These are phyloP conservation scores for Nicotiana sylvestris DNA, from an alignment of 257 asterid species.

Conservation along the genomic window DNA sequence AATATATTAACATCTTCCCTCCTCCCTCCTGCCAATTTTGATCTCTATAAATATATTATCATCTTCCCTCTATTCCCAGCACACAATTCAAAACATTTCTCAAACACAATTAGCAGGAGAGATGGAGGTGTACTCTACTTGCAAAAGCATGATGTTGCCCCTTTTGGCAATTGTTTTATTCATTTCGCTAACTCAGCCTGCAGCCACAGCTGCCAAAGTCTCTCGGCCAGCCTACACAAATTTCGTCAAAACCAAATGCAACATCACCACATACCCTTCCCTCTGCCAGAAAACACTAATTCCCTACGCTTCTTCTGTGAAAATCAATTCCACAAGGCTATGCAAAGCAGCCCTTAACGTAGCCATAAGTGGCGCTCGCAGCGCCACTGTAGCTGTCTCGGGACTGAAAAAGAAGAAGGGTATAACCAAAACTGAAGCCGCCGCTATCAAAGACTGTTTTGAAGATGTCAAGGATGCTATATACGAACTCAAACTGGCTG, in stretches of 20 bases:
- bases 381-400: conserved; percentile 29
- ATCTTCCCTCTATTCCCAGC: neutral
- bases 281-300: conserved; percentile 47
- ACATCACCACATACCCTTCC: conserved; percentile 40
- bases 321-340: conserved; percentile 34
- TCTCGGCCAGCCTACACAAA: conserved; percentile 11
- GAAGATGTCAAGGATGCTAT: conserved; percentile 55
- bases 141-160: neutral
- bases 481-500: conserved; percentile 49
- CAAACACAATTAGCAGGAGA: neutral
- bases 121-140: conserved; percentile 7
- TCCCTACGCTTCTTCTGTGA: conserved; percentile 51
- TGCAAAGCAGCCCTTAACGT: conserved; percentile 51
- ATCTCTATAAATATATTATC: neutral
- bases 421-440: conserved; percentile 23
- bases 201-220: conserved; percentile 9
- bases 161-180: conserved; percentile 12
- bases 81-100: neutral
- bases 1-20: neutral
- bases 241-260: conserved; percentile 47
- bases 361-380: conserved; percentile 35
- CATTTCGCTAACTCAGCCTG: conserved; percentile 2
- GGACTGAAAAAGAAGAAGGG: conserved; percentile 29
- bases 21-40: neutral
- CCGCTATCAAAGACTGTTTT: conserved; percentile 50